Conservation (phyloP, 2,329 filamentous ascomycete species). For the Drechslerella dactyloides region DNA sequence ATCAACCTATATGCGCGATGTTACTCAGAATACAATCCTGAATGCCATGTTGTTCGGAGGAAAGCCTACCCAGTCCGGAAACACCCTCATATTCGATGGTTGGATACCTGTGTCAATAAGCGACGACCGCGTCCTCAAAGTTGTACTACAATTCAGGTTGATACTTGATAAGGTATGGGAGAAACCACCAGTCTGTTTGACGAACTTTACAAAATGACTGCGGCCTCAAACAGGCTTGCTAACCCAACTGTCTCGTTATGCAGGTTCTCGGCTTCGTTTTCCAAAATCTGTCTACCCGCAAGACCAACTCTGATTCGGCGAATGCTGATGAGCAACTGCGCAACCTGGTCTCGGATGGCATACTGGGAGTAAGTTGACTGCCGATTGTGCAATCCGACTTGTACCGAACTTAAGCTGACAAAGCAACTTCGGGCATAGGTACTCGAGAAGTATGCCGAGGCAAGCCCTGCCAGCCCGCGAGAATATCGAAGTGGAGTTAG, state of each 20-base stretch:
- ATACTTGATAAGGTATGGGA: conserved; percentile 42
- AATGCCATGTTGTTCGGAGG: conserved; percentile 54
- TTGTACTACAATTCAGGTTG: conserved; percentile 37
- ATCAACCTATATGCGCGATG: conserved; percentile 53
- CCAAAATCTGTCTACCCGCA: conserved; percentile 35
- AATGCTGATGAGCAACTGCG: conserved; percentile 29
- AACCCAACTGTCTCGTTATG: not conserved
- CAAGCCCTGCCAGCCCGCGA: not conserved
- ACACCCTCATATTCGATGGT: conserved; percentile 52
- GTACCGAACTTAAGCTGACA: not conserved
- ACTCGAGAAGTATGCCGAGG: conserved; percentile 35
- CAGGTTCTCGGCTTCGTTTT: conserved; percentile 40
- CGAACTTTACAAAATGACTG: not conserved
- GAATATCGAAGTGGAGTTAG: not conserved
- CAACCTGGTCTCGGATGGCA: conserved; percentile 24
- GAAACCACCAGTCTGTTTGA: not conserved
- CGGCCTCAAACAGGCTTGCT: not conserved
- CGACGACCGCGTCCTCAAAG: conserved; percentile 39
- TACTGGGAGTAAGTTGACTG: conserved; percentile 18
- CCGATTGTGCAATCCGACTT: not conserved
- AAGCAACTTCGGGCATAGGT: conserved; percentile 6
- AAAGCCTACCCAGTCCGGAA: conserved; percentile 39
- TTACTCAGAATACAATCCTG: conserved; percentile 53
- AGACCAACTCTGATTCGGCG: conserved; percentile 13
- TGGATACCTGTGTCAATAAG: conserved; percentile 53